Base-by-base conservation (phyloP, 148 eudicot species). In the Dianthus caryophyllus region DNA sequence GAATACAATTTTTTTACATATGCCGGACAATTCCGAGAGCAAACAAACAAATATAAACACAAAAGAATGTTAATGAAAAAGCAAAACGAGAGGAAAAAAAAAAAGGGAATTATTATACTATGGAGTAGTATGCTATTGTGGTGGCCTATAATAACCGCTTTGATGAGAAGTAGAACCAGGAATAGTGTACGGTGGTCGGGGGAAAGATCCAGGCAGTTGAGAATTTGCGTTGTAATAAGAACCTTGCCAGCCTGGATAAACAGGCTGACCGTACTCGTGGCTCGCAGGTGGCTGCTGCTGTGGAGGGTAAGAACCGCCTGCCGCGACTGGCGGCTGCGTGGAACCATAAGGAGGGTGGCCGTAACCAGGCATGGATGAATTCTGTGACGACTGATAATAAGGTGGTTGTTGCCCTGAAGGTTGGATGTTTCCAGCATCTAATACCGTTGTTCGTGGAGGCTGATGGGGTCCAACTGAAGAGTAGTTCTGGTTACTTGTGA, bases 181-280 rank as follows among this genome's bases (percentile, higher is more conserved):
- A 49, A 69, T 65, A 4, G 83, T 83, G 77, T 94, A 94, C 30
- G 99, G 99, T 43, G 98, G 98, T 38, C 87, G 84, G 22, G 98
- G 97, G 73, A 77, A 70, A 30, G 84, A 69, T 48, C 87, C 84
- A 1, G 88, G 83, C 77, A 88, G 96, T 77, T 86, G 97, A 38
- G 83, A 69, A 8, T 79, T 83, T 20, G 83, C 75, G 56, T 88
- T 88, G 64, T 88, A 88, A 77, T 88, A 94, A 44, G 88, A 84
- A 41, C 93, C 96, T 21, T 82, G 87, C 99, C 99, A 94, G 22
- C 97, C 97, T 0, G 93, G 96, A 72, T 94, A 90, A 29, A 88
- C 96, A 25, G 97, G 96, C 62, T 94, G 98, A 17, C 98, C 97
- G 31, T 90, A 90, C 50, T 90, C 91, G 22, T 88, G 87, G 76